Evolutionary conservation across 1,139 yeast species (phyloP).

Genomic region (Yamadazyma trypodendri): DNA sequence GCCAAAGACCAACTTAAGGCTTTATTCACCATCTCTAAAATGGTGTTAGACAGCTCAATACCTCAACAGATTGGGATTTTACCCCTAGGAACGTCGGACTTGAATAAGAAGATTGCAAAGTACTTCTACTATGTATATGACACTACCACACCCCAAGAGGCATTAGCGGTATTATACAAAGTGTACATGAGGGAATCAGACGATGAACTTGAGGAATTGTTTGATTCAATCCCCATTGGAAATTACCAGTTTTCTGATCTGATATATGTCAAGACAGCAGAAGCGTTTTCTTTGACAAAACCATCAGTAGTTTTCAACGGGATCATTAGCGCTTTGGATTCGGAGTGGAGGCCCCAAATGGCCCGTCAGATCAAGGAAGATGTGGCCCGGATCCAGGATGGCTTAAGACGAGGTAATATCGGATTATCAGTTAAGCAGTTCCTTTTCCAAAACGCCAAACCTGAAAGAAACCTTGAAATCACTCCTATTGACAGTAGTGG

Average conservation of each 20-base stretch:
- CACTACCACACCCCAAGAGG: constrained; percentile 32
- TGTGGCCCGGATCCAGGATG: constrained; percentile 26
- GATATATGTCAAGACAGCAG: constrained; percentile 20
- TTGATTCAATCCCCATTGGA: constrained; percentile 20
- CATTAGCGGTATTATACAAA: constrained; percentile 43
- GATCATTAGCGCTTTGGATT: constrained; percentile 44
- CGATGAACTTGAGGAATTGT: constrained; percentile 25
- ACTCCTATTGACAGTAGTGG: constrained; percentile 35
- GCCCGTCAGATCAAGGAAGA: constrained; percentile 41
- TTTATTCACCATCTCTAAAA: constrained; percentile 47
- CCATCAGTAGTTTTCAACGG: constrained; percentile 76
- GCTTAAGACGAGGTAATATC: constrained; percentile 21
- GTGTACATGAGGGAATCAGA: constrained; percentile 27
- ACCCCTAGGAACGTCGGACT: constrained; percentile 47
- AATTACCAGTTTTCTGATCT: constrained; percentile 27
- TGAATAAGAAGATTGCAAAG: constrained; percentile 31
- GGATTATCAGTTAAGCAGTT: constrained; percentile 25
- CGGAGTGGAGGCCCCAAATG: constrained; percentile 42
- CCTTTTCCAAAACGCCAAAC: constrained; percentile 34
- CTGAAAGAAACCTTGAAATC: constrained; percentile 31
- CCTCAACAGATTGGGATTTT: constrained; percentile 83
- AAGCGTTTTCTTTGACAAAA: constrained; percentile 36
- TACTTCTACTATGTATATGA: constrained; percentile 34
- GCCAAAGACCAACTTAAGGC: constrained; percentile 47
- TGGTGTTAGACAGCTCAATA: constrained; percentile 55